These are phyloP conservation scores for Pseudocercospora macadamiae DNA, from an alignment of 2,329 filamentous ascomycete species.

Conservation along the genomic window DNA sequence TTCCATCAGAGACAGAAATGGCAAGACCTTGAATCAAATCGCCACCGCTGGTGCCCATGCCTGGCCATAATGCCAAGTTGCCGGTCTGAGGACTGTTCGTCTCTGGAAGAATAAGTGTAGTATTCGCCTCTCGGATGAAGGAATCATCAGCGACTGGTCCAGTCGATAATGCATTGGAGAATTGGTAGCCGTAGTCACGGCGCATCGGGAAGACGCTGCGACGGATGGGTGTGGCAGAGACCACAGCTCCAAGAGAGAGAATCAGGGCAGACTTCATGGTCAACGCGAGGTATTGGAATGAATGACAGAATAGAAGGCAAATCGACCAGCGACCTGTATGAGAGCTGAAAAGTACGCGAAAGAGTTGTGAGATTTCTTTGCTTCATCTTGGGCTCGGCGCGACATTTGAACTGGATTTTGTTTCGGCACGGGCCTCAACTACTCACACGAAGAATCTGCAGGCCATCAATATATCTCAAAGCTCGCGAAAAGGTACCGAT, in stretches of 20 bases:
- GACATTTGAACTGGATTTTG: too few species aligned
- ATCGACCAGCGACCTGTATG: neutral
- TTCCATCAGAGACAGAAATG: conserved; percentile 21
- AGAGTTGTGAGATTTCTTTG: neutral
- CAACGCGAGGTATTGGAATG: neutral
- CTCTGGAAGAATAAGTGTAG: conserved; percentile 49
- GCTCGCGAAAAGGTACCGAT: neutral
- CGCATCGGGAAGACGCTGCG: neutral
- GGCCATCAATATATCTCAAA: neutral
- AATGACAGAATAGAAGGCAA: neutral
- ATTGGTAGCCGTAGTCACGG: conserved; percentile 20
- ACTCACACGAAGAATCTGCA: neutral
- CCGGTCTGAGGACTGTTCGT: conserved; percentile 43
- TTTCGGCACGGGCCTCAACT: neutral
- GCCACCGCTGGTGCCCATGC: conserved; percentile 53
- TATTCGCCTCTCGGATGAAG: conserved; percentile 50
- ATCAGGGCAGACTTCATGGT: neutral
- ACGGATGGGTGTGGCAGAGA: neutral
- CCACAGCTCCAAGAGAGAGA: neutral
- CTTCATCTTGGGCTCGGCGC: too few species aligned
- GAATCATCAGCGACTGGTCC: conserved; percentile 46
- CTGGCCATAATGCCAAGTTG: conserved; percentile 51
- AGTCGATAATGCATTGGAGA: conserved; percentile 44
- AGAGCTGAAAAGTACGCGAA: neutral
- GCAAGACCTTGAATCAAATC: conserved; percentile 54